A percentile compares a stretch with the other conserved stretches of the same genome.
Conservation (phyloP, 306 rosid species). For the Trifolium pratense region DNA sequence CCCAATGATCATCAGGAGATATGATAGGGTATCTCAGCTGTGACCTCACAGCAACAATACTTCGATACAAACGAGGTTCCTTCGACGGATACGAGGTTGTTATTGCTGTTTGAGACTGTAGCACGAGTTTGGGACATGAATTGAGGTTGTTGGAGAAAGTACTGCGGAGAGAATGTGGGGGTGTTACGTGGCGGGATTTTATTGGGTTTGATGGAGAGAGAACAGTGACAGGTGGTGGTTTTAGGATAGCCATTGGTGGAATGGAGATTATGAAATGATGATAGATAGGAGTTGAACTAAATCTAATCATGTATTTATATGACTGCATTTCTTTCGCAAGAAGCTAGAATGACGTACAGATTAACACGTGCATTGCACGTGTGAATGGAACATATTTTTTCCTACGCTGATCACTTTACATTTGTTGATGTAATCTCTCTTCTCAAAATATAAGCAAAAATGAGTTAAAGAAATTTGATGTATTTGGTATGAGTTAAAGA, state of each 20-base stretch:
- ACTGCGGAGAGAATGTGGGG: neutral
- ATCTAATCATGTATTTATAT: neutral
- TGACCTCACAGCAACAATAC: conserved; percentile 36
- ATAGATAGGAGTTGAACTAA: neutral
- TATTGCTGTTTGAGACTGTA: neutral
- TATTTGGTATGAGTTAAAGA: too few species aligned
- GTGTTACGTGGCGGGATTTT: conserved; percentile 1
- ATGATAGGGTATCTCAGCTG: conserved; percentile 44
- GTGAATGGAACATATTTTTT: too few species aligned
- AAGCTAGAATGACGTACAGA: neutral
- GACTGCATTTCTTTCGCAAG: too few species aligned
- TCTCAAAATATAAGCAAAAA: too few species aligned
- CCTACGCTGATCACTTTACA: too few species aligned
- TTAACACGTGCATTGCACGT: too few species aligned
- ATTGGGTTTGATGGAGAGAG: conserved; percentile 20
- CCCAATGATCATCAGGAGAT: conserved; percentile 46
- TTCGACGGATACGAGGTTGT: conserved; percentile 18
- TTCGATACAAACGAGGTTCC: conserved; percentile 18
- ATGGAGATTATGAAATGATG: conserved; percentile 12
- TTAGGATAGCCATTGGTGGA: conserved; percentile 35
- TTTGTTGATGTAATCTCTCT: too few species aligned
- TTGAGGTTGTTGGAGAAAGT: neutral
- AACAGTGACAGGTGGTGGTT: conserved; percentile 8
- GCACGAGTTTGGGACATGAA: neutral
- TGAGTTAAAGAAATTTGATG: too few species aligned